phyloP scores from a whole-genome alignment of 2,329 filamentous ascomycete species.

The Venturiaceae sp. region DNA sequence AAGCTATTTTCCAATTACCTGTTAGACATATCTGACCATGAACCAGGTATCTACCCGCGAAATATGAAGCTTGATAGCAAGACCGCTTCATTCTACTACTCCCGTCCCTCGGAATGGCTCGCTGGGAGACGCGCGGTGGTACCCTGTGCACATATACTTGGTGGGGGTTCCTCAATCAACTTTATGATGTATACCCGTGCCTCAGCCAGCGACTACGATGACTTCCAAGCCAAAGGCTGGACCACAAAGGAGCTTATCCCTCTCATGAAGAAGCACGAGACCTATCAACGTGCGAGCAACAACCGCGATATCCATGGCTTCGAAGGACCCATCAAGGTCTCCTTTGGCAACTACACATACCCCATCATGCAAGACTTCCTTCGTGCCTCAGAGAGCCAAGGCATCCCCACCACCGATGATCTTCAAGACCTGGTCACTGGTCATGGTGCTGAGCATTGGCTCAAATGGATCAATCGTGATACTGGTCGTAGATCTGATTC shows the following conservation, averaged over 20 bases:
- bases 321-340: slow-evolving; percentile 74
- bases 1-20: neutral
- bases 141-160: slow-evolving; percentile 63
- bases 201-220: slow-evolving; percentile 64
- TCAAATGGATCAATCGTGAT: slow-evolving; percentile 72
- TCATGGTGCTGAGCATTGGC: slow-evolving; percentile 68
- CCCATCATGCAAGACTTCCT: slow-evolving; percentile 77
- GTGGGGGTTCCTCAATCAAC: slow-evolving; percentile 66
- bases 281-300: slow-evolving; percentile 51
- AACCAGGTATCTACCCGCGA: slow-evolving; percentile 56
- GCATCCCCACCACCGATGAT: slow-evolving; percentile 66
- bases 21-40: slow-evolving; percentile 17
- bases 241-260: slow-evolving; percentile 64
- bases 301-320: slow-evolving; percentile 62
- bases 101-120: slow-evolving; percentile 62
- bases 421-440: slow-evolving; percentile 61
- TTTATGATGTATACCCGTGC: slow-evolving; percentile 63
- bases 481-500: slow-evolving; percentile 66
- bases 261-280: slow-evolving; percentile 73
- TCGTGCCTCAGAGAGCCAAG: slow-evolving; percentile 61
- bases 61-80: slow-evolving; percentile 77
- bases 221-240: slow-evolving; percentile 75
- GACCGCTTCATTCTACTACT: slow-evolving; percentile 75
- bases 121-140: slow-evolving; percentile 62
- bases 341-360: slow-evolving; percentile 72